Percentiles rank a stretch among this genome's conserved stretches.
Evolutionary conservation across 352 stramenopile genomes (phyloP).

Genomic region (Halophytophthora polymorphica): DNA sequence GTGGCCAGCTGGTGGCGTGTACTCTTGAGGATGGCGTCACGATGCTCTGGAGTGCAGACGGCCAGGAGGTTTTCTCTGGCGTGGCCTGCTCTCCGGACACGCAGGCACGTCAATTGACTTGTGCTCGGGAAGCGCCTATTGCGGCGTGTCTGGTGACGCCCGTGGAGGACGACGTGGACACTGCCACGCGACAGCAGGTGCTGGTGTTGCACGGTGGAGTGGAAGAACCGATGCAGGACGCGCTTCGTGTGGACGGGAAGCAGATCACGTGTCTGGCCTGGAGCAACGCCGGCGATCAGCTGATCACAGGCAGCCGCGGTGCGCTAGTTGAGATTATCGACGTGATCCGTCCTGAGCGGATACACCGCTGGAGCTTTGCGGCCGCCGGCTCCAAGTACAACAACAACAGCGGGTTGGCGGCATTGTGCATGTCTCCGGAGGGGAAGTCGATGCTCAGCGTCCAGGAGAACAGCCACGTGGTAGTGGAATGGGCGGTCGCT

Average conservation of each 20-base stretch:
- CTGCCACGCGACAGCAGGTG: conserved; percentile 23
- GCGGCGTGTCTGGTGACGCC: conserved; percentile 27
- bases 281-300: conserved; percentile 23
- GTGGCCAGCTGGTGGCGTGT: conserved; percentile 25
- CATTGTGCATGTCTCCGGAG: conserved; percentile 35
- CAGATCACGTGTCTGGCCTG: conserved; percentile 35
- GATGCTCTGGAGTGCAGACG: conserved; percentile 32
- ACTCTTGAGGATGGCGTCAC: conserved; percentile 24
- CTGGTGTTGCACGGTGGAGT: conserved; percentile 32
- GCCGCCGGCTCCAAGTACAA: conserved; percentile 5
- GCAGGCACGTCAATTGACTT: conserved; percentile 27
- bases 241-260: conserved; percentile 30
- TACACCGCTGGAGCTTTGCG: conserved; percentile 30
- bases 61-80: conserved; percentile 23
- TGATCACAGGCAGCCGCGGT: conserved; percentile 22
- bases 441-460: conserved; percentile 29
- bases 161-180: conserved; percentile 20
- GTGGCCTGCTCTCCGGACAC: conserved; percentile 18
- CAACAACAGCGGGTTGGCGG: conserved; percentile 12
- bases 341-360: conserved; percentile 21
- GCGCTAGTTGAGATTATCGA: conserved; percentile 37
- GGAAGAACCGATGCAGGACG: conserved; percentile 34
- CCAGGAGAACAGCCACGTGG: conserved; percentile 13
- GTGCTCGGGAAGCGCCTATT: conserved; percentile 29
- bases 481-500: conserved; percentile 36